Percentiles rank a stretch among this genome's conserved stretches.
Evolutionary conservation across 116 monocot species (phyloP).

Genomic region (Papilionanthe hybrid): DNA sequence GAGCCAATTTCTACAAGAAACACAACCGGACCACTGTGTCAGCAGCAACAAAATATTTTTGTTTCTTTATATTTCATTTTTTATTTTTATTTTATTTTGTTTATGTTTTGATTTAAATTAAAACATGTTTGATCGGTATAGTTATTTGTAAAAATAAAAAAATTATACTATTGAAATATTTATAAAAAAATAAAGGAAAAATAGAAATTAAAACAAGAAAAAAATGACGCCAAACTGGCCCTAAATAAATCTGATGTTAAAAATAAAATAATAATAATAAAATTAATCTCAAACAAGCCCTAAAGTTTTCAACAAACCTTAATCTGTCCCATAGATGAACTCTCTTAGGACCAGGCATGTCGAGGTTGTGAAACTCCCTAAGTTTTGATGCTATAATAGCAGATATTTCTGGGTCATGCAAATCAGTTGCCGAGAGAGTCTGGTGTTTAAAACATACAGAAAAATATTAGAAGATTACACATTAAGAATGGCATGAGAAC

Average conservation of each 20-base stretch:
- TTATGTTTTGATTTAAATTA: not conserved
- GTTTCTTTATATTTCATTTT: too few species aligned
- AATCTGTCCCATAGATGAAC: constrained; percentile 55
- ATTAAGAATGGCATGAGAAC: not conserved
- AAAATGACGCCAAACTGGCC: too few species aligned
- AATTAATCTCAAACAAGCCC: too few species aligned
- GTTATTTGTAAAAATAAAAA: too few species aligned
- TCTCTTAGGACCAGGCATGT: constrained; percentile 60
- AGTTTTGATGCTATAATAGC: constrained; percentile 69
- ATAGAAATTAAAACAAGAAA: too few species aligned
- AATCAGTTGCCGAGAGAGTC: constrained; percentile 71
- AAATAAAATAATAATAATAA: not conserved
- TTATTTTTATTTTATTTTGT: too few species aligned
- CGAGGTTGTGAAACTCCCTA: constrained; percentile 73
- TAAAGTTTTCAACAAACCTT: constrained; percentile 36
- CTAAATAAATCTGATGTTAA: too few species aligned
- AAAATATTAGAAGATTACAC: not conserved
- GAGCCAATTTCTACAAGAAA: constrained; percentile 65
- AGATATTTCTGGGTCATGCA: constrained; percentile 63
- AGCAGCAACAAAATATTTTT: too few species aligned
- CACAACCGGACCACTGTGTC: not conserved
- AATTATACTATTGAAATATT: too few species aligned
- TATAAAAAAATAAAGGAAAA: too few species aligned
- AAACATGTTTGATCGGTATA: not conserved
- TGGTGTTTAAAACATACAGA: constrained; percentile 18